Evolutionary conservation across 1,139 yeast genomes (phyloP).

Genomic region (Geotrichum siamense): DNA sequence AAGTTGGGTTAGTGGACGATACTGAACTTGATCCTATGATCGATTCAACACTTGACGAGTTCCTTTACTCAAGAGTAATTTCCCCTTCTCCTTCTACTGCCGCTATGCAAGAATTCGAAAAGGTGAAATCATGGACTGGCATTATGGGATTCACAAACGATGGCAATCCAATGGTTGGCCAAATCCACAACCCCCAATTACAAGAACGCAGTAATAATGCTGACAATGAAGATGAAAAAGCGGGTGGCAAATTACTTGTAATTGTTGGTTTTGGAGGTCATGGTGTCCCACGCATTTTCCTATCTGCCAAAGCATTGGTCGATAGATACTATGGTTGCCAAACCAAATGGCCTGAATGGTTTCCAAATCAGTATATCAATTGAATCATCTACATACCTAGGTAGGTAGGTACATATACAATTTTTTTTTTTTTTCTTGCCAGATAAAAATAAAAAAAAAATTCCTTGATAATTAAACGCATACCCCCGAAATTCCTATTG

Average conservation of each 20-base stretch:
- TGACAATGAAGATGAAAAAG: neutral
- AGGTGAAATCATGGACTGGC: constrained; percentile 36
- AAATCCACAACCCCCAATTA: neutral
- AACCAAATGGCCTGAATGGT: constrained; percentile 24
- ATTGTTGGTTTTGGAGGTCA: constrained; percentile 44
- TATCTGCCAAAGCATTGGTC: constrained; percentile 26
- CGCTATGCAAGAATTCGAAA: constrained; percentile 15
- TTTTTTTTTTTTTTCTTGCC: too few species aligned
- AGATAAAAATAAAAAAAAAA: too few species aligned
- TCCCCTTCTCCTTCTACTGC: neutral
- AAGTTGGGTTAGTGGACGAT: constrained; percentile 22
- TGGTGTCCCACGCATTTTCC: constrained; percentile 43
- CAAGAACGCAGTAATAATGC: constrained; percentile 3
- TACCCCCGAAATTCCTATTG: too few species aligned
- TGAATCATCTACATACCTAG: neutral
- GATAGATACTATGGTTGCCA: constrained; percentile 15
- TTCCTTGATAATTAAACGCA: too few species aligned
- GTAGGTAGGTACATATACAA: too few species aligned
- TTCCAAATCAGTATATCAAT: constrained; percentile 21
- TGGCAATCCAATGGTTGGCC: constrained; percentile 35
- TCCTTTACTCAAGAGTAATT: constrained; percentile 21
- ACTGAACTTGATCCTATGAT: constrained; percentile 20
- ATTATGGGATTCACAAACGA: constrained; percentile 39
- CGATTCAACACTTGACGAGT: constrained; percentile 19
- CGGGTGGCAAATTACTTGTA: constrained; percentile 30